Conservation (phyloP, 1,284 basidiomycete genomes). For the Grifola frondosa region DNA sequence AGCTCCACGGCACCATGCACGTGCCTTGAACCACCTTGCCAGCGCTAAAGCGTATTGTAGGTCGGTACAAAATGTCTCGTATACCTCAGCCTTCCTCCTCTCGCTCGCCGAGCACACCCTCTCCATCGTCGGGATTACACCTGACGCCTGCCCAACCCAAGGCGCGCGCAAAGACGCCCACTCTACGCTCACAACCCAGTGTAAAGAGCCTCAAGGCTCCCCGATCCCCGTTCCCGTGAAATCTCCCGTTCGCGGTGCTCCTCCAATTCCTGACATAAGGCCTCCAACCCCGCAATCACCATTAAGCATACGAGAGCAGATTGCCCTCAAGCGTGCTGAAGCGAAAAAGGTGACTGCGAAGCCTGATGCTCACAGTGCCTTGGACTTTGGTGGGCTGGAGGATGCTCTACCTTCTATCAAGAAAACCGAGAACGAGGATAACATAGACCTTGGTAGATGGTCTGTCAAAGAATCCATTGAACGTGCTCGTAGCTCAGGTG, state of each 20-base stretch:
- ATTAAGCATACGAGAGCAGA: constrained; percentile 68
- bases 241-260: constrained; percentile 14
- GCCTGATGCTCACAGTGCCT: constrained; percentile 21
- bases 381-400: constrained; percentile 40
- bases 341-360: constrained; percentile 55
- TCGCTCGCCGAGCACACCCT: constrained; percentile 29
- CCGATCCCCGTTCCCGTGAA: constrained; percentile 15
- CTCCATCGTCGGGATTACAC: constrained; percentile 9
- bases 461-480: constrained; percentile 75
- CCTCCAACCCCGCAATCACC: constrained; percentile 32
- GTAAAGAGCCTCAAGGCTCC: constrained; percentile 15
- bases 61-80: constrained; percentile 44
- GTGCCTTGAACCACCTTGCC: constrained; percentile 4
- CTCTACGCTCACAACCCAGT: constrained; percentile 20
- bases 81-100: constrained; percentile 46
- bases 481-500: constrained; percentile 72
- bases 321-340: constrained; percentile 72
- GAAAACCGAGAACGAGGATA: constrained; percentile 44
- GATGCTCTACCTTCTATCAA: constrained; percentile 42
- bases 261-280: constrained; percentile 15
- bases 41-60: too few relatives aligned
- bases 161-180: constrained; percentile 17
- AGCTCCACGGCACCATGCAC: too few relatives aligned
- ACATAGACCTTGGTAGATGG: constrained; percentile 59
- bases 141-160: constrained; percentile 17